These are phyloP conservation scores for Teunomyces barrocoloradensis DNA, from an alignment of 805 yeast genomes.

Conservation along the genomic window DNA sequence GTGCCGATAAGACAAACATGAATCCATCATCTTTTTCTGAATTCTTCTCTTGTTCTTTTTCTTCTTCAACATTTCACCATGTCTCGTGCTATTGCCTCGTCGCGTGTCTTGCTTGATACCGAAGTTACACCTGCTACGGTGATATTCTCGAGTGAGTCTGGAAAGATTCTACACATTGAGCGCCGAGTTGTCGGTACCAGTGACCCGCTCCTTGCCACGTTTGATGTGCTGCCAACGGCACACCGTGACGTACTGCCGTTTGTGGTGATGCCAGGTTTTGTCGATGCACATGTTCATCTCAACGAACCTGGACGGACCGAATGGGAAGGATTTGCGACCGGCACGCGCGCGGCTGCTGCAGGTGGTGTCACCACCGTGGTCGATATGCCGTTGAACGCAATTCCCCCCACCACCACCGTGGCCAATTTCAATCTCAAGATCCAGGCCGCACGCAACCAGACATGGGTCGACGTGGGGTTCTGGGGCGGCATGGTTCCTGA, in stretches of 20 bases:
- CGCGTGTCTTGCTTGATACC: conserved; percentile 50
- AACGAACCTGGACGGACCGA: conserved; percentile 98
- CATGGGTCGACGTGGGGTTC: conserved; percentile 92
- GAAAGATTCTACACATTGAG: conserved; percentile 56
- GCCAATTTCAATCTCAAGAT: conserved; percentile 72
- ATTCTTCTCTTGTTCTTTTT: neutral
- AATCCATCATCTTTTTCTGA: too few relatives aligned
- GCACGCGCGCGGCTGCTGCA: conserved; percentile 89
- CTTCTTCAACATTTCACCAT: conserved; percentile 20
- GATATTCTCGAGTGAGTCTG: conserved; percentile 50
- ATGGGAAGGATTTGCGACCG: conserved; percentile 98
- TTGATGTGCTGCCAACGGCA: conserved; percentile 40
- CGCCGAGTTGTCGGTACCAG: conserved; percentile 27
- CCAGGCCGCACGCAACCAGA: conserved; percentile 73
- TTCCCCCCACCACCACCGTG: conserved; percentile 91
- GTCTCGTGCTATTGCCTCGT: conserved; percentile 56
- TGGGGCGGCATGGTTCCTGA: conserved; percentile 95
- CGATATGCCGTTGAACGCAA: conserved; percentile 95
- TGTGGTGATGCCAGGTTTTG: conserved; percentile 82
- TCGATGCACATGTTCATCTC: conserved; percentile 90
- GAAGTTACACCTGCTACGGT: conserved; percentile 58
- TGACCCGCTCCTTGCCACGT: conserved; percentile 41
- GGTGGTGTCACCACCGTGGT: conserved; percentile 96
- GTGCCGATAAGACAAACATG: neutral
- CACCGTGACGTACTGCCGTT: conserved; percentile 59